Evolutionary conservation across 129 eudicot genomes (phyloP).

Genomic region (Pittosporum tobira): DNA sequence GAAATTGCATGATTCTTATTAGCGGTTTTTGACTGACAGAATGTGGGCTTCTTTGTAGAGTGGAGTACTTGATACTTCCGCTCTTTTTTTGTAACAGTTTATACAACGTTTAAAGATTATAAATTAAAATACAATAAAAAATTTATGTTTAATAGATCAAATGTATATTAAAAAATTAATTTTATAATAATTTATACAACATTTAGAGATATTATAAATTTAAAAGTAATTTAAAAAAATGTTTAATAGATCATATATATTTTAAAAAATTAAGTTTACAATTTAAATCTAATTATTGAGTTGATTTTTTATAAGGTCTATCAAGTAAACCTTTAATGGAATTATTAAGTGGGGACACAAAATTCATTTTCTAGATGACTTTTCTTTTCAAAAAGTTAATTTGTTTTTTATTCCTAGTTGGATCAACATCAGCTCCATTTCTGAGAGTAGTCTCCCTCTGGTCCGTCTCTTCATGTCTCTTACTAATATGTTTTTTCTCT

Average conservation of each 20-base stretch:
- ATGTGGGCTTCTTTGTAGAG: slow-evolving; percentile 9
- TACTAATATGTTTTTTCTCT: too few species aligned
- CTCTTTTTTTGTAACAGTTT: slow-evolving; percentile 10
- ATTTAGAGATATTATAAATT: too few species aligned
- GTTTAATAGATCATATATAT: too few species aligned
- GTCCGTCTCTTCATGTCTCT: not conserved
- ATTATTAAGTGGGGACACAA: slow-evolving; percentile 28
- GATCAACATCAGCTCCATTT: slow-evolving; percentile 39
- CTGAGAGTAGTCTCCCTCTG: slow-evolving; percentile 15
- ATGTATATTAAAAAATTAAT: too few species aligned
- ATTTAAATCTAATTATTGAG: too few species aligned
- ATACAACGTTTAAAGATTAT: too few species aligned
- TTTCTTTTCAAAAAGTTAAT: slow-evolving; percentile 15
- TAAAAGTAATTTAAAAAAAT: too few species aligned
- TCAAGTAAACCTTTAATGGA: not conserved
- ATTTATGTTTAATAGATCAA: too few species aligned
- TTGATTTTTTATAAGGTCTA: too few species aligned
- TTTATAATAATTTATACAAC: too few species aligned
- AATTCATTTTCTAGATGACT: slow-evolving; percentile 23
- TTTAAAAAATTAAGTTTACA: too few species aligned
- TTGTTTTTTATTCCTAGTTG: slow-evolving; percentile 40
- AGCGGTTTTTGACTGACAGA: slow-evolving; percentile 5
- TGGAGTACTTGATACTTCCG: not conserved
- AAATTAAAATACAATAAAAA: too few species aligned
- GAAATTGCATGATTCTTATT: slow-evolving; percentile 13